phyloP scores from a whole-genome alignment of 306 rosid genomes.

The Crotalaria pallida region DNA sequence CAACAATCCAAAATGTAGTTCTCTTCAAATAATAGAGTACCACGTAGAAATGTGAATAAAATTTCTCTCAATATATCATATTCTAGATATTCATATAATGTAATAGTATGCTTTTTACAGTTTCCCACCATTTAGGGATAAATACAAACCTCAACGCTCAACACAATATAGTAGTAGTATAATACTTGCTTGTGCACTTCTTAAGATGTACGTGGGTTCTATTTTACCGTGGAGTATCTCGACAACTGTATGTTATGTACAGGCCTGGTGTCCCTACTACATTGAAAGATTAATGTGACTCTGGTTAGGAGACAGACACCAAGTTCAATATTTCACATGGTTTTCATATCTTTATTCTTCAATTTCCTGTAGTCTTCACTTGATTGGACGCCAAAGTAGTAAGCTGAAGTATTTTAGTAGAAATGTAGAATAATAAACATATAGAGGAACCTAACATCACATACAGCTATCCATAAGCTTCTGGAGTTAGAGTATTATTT shows the following conservation, averaged over 20 bases:
- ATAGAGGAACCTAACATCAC: conserved; percentile 16
- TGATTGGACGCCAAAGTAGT: conserved; percentile 8
- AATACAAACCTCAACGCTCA: conserved; percentile 1
- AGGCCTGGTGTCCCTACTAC: not conserved
- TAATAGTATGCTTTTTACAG: too few relatives aligned
- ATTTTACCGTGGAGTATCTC: conserved; percentile 17
- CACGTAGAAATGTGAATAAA: too few relatives aligned
- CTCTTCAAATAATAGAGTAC: too few relatives aligned
- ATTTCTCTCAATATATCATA: not conserved
- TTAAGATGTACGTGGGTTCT: not conserved
- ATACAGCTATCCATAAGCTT: not conserved
- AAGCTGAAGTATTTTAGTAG: not conserved
- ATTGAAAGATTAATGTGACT: conserved; percentile 1
- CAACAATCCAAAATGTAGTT: too few relatives aligned
- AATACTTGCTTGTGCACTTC: conserved; percentile 37
- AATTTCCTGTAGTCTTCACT: not conserved
- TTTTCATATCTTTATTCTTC: not conserved
- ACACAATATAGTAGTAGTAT: too few relatives aligned
- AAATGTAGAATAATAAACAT: not conserved
- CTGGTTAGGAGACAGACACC: conserved; percentile 9
- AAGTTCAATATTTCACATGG: conserved; percentile 27
- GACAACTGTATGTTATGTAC: conserved; percentile 23
- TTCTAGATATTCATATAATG: too few relatives aligned
- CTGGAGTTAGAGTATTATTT: not conserved
- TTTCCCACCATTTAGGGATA: not conserved